A percentile compares a stretch with the other conserved stretches of the same genome.
Conservation (phyloP, 768 basidiomycete genomes). For the Agrocybe chaxingu region DNA sequence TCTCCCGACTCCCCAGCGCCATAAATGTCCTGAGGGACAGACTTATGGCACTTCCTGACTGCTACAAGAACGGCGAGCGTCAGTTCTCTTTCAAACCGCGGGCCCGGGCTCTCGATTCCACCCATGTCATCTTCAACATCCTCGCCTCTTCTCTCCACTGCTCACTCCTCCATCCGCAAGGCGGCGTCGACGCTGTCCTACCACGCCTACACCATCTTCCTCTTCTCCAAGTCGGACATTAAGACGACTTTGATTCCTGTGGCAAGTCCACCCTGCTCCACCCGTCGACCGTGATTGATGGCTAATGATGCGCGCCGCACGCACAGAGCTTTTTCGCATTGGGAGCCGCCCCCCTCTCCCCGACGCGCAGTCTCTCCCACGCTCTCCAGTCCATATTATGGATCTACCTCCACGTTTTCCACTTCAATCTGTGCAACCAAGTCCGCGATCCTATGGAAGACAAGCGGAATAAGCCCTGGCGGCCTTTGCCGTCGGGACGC, state of each 20-base stretch:
- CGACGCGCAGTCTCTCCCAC: conserved; percentile 15
- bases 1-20: conserved; percentile 9
- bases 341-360: conserved; percentile 20
- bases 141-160: conserved; percentile 1
- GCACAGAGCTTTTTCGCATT: conserved; percentile 21
- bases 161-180: conserved; percentile 5
- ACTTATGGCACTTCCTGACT: conserved; percentile 10
- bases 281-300: background rate
- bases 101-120: conserved; percentile 1
- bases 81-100: background rate
- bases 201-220: conserved; percentile 24
- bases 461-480: conserved; percentile 38
- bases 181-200: conserved; percentile 11
- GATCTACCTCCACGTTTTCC: conserved; percentile 44
- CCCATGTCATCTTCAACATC: conserved; percentile 10
- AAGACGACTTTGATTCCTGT: conserved; percentile 45
- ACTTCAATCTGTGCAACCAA: conserved; percentile 44
- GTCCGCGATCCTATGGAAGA: conserved; percentile 39
- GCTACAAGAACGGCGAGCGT: conserved; percentile 10
- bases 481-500: conserved; percentile 42
- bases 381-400: conserved; percentile 30
- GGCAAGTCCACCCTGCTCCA: conserved; percentile 24
- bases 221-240: conserved; percentile 46
- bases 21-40: conserved; percentile 13
- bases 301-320: background rate